Evolutionary conservation across 768 basidiomycete species (phyloP).

Genomic region (Tulasnella sp.): DNA sequence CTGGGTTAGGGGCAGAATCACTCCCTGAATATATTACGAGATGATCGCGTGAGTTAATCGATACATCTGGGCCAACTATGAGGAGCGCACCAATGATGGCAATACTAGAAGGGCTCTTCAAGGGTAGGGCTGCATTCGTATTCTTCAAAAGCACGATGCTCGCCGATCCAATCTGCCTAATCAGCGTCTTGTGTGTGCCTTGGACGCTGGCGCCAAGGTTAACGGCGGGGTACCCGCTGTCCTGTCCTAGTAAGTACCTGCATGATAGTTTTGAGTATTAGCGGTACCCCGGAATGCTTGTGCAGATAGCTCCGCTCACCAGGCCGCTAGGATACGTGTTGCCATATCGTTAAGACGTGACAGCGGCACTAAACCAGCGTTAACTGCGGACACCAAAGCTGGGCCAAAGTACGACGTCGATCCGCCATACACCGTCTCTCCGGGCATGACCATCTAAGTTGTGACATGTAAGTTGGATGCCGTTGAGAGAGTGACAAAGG

Average conservation of each 20-base stretch:
- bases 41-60: too few relatives aligned
- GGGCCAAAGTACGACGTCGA: constrained; percentile 38
- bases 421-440: constrained; percentile 39
- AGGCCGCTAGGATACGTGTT: constrained; percentile 56
- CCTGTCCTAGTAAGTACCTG: constrained; percentile 54
- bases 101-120: constrained; percentile 39
- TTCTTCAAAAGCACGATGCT: constrained; percentile 62
- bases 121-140: constrained; percentile 34
- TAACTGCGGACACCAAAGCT: constrained; percentile 47
- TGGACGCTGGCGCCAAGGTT: constrained; percentile 55
- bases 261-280: background rate
- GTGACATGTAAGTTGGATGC: background rate
- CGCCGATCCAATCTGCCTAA: constrained; percentile 50
- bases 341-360: constrained; percentile 59
- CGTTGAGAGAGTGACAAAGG: background rate
- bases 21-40: constrained; percentile 24
- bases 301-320: constrained; percentile 32
- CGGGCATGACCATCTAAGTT: constrained; percentile 48
- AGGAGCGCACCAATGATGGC: constrained; percentile 41
- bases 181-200: constrained; percentile 33
- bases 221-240: constrained; percentile 50
- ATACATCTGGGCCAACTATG: too few relatives aligned
- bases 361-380: constrained; percentile 47
- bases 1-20: constrained; percentile 43
- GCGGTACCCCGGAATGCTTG: constrained; percentile 13